These are phyloP conservation scores for Colletotrichum phormii DNA, from an alignment of 2,329 filamentous ascomycete genomes.

Conservation along the genomic window DNA sequence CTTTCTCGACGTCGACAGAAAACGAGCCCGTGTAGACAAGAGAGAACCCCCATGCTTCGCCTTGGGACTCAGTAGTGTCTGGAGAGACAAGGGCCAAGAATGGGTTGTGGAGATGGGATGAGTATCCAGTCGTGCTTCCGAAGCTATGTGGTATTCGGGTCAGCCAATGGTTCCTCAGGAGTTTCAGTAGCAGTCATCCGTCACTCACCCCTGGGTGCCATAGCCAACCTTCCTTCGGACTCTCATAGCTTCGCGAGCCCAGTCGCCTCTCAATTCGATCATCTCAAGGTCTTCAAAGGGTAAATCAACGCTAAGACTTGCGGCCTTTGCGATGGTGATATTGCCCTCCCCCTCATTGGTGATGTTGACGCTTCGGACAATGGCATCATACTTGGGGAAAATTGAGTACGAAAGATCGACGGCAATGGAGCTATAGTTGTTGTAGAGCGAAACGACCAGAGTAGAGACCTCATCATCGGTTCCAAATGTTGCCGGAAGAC, in stretches of 20 bases:
- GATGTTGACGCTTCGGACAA: slow-evolving; percentile 70
- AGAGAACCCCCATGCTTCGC: slow-evolving; percentile 74
- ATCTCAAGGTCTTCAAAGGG: slow-evolving; percentile 71
- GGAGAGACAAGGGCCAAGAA: slow-evolving; percentile 70
- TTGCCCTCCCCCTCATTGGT: slow-evolving; percentile 67
- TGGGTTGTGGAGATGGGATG: slow-evolving; percentile 73
- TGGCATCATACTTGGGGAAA: slow-evolving; percentile 70
- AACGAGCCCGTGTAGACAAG: slow-evolving; percentile 75
- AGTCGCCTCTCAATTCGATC: slow-evolving; percentile 72
- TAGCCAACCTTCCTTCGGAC: slow-evolving; percentile 67
- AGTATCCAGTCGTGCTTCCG: slow-evolving; percentile 70
- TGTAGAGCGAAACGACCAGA: slow-evolving; percentile 67
- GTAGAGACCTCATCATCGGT: slow-evolving; percentile 67
- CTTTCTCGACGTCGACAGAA: slow-evolving; percentile 69
- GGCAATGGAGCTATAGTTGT: slow-evolving; percentile 67
- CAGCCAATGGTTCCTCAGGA: background rate
- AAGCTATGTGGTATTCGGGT: slow-evolving; percentile 55
- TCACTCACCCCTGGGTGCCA: slow-evolving; percentile 63
- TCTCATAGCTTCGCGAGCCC: slow-evolving; percentile 68
- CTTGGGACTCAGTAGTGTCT: slow-evolving; percentile 68
- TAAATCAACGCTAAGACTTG: slow-evolving; percentile 72
- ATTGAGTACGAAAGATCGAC: slow-evolving; percentile 73
- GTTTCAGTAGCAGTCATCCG: fast-evolving
- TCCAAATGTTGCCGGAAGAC: slow-evolving; percentile 71
- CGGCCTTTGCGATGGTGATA: slow-evolving; percentile 66